A percentile compares a stretch with the other conserved stretches of the same genome.
Evolutionary conservation across 169 alveolate species (phyloP).

Genomic region (Plasmodium knowlesi): DNA sequence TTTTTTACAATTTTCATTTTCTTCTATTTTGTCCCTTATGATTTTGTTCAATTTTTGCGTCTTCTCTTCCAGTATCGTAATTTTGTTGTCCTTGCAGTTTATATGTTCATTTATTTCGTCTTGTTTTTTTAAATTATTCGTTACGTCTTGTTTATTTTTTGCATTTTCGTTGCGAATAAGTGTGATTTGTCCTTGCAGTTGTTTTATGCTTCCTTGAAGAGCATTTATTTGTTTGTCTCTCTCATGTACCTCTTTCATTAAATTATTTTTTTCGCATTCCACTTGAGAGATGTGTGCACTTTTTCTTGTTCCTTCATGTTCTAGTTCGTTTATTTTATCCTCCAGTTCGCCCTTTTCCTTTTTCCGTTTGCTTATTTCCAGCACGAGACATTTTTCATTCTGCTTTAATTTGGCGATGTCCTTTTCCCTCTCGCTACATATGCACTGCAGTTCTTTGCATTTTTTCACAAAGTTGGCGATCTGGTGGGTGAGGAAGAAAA

Average conservation of each 20-base stretch:
- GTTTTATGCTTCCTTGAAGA: slow-evolving; percentile 1
- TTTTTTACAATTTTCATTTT: slow-evolving; percentile 46
- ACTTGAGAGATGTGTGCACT: background rate
- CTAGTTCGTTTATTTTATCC: background rate
- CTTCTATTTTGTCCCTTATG: slow-evolving; percentile 40
- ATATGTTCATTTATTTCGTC: slow-evolving; percentile 46
- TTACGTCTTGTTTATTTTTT: slow-evolving; percentile 40
- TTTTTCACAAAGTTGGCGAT: slow-evolving; percentile 30
- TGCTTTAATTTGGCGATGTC: slow-evolving; percentile 10
- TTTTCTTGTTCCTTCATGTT: background rate
- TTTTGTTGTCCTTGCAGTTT: slow-evolving; percentile 22
- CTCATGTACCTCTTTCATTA: slow-evolving; percentile 20
- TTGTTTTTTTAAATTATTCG: slow-evolving; percentile 31
- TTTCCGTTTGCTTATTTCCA: slow-evolving; percentile 9
- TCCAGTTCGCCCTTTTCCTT: slow-evolving; percentile 29
- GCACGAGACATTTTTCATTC: slow-evolving; percentile 9
- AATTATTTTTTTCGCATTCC: background rate
- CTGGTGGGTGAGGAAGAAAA: slow-evolving; percentile 4
- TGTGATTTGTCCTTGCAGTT: slow-evolving; percentile 5
- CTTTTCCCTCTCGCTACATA: slow-evolving; percentile 6
- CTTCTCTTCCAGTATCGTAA: slow-evolving; percentile 15
- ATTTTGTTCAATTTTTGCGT: slow-evolving; percentile 21
- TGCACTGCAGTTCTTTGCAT: slow-evolving; percentile 56
- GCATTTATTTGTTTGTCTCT: slow-evolving; percentile 11
- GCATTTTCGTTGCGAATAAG: slow-evolving; percentile 20